These are phyloP conservation scores for Podaxis sp. DNA, from an alignment of 768 basidiomycete genomes.

Conservation along the genomic window DNA sequence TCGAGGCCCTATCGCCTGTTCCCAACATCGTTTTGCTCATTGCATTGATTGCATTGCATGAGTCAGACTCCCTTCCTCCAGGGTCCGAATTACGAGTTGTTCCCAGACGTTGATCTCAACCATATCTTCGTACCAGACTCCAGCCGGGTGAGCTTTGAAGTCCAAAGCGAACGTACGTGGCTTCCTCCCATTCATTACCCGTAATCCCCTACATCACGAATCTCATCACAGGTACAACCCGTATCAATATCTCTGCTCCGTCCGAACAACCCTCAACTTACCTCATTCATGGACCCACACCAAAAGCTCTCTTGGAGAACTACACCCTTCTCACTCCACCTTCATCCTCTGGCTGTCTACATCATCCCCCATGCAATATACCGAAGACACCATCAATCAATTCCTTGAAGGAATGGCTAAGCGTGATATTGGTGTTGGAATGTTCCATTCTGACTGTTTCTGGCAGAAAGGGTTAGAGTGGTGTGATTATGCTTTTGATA, in stretches of 20 bases:
- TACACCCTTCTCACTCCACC: slow-evolving; percentile 32
- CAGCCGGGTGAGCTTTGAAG: slow-evolving; percentile 44
- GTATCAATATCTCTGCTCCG: slow-evolving; percentile 31
- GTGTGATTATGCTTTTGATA: slow-evolving; percentile 42
- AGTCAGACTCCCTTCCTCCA: slow-evolving; percentile 15
- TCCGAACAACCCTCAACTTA: slow-evolving; percentile 35
- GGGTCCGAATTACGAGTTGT: slow-evolving; percentile 27
- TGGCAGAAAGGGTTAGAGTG: slow-evolving; percentile 33
- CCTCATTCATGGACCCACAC: slow-evolving; percentile 36
- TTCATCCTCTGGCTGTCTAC: slow-evolving; percentile 47
- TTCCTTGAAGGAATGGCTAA: slow-evolving; percentile 42
- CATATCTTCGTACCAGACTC: slow-evolving; percentile 38
- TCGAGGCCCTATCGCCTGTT: slow-evolving; percentile 26
- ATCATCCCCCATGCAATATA: slow-evolving; percentile 42
- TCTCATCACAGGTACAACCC: slow-evolving; percentile 19
- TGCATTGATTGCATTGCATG: slow-evolving; percentile 29
- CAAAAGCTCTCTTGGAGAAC: slow-evolving; percentile 23
- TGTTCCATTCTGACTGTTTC: slow-evolving; percentile 47
- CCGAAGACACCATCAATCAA: slow-evolving; percentile 37
- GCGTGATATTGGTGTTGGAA: slow-evolving; percentile 32
- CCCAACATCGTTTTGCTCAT: slow-evolving; percentile 28
- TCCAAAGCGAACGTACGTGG: slow-evolving; percentile 35
- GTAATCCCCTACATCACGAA: slow-evolving; percentile 15
- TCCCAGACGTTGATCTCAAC: slow-evolving; percentile 21
- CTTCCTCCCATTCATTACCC: background rate